Base-by-base conservation (phyloP, 2,329 filamentous ascomycete genomes). In the Dactylellina haptotyla region DNA sequence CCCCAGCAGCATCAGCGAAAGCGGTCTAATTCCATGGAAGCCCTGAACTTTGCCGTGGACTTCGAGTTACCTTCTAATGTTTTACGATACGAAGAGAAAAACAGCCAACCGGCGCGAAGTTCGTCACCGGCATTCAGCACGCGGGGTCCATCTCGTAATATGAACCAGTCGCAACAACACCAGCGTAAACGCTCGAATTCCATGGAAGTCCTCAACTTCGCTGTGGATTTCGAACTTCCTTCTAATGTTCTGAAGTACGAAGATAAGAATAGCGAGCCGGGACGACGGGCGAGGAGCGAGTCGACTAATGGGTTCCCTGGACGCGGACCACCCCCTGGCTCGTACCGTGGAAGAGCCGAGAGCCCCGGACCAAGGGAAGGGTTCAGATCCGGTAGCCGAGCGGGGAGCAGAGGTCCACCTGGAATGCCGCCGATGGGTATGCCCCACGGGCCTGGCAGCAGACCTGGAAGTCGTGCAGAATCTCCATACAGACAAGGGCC, bases 171-270 rank as follows among this genome's bases (percentile, higher is more conserved):
- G 18, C 61, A 50, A 16, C 43, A 65, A 14, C 67, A 72, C 39
- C 59, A 58, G 37, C 51, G 67, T n/a, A 72, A 65, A 56, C 59
- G 59, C 3, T 72, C 67, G 14, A 72, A 72, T 41, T 64, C 58
- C 2, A 64, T 65, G 53, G 67, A 72, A 18, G 54, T 72, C 26
- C 48, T 72, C 2, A 39, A 65, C 18, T 72, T 72, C 45, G 67
- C 67, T 1, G 53, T 56, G 30, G 67, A 72, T 16, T 72, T 72
- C 16, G 67, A 65, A 18, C 41, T 72, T 3, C 67, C 67, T 3
- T 39, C 53, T 0, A 53, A 51, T 2, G 51, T 45, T 5, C 50
- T 72, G n/a, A 45, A 51, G 2, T 45, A 54, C n/a, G 67, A 72
- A 34, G 53, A 56, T 3, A 72, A 65, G 39, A 57, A 70, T 48